Conservation (phyloP, 1,284 basidiomycete genomes). For the Pterulicium gracile region DNA sequence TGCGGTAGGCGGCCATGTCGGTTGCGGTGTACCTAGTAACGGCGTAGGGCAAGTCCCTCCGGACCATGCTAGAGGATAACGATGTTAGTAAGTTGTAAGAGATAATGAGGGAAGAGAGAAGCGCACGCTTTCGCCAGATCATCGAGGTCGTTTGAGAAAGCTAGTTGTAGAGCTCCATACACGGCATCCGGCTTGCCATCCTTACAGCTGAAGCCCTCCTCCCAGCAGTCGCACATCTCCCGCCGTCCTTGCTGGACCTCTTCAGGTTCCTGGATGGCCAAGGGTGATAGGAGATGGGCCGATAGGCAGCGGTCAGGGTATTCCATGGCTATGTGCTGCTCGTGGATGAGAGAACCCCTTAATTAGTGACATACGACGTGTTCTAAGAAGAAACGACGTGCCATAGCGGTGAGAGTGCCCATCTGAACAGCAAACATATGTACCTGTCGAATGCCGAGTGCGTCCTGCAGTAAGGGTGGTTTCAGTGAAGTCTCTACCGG, state of each 20-base stretch:
- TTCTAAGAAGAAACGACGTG: conserved; percentile 3
- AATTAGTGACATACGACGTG: background rate
- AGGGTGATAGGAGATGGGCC: background rate
- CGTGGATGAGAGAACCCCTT: no score
- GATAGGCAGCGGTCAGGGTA: background rate
- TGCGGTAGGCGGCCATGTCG: conserved; percentile 18
- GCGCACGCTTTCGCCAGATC: conserved; percentile 22
- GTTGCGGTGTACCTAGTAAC: conserved; percentile 18
- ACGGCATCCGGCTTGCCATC: conserved; percentile 11
- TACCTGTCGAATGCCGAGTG: conserved; percentile 9
- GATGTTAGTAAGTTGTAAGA: conserved; percentile 1
- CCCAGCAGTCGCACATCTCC: conserved; percentile 7
- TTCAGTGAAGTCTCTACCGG: no score
- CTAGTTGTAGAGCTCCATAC: conserved; percentile 22
- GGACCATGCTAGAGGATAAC: conserved; percentile 16
- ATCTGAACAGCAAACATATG: conserved; percentile 10
- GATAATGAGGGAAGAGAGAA: background rate
- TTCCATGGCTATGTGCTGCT: background rate
- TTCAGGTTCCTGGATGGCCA: background rate
- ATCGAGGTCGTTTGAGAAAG: conserved; percentile 22
- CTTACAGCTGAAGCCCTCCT: no score
- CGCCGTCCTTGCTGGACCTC: conserved; percentile 2
- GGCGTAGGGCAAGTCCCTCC: conserved; percentile 14
- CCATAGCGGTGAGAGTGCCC: conserved; percentile 9
- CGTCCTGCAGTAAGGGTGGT: conserved; percentile 7